Conservation (phyloP, 805 yeast genomes). For the Scheffersomyces lignosus region DNA sequence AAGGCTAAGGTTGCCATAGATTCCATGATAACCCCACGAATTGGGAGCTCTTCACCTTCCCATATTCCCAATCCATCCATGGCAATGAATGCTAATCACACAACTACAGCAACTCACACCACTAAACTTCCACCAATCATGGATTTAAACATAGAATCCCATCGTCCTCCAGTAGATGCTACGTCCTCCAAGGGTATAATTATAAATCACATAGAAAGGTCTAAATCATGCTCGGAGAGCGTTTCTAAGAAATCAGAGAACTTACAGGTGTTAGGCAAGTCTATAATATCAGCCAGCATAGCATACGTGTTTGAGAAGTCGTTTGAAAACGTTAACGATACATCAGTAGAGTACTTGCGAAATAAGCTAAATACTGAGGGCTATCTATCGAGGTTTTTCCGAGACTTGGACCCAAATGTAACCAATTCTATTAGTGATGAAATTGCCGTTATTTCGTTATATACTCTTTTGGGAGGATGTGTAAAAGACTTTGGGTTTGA, state of each 20-base stretch:
- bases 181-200: constrained; percentile 11
- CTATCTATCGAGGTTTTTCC: constrained; percentile 45
- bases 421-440: constrained; percentile 40
- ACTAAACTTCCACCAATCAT: constrained; percentile 8
- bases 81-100: constrained; percentile 7
- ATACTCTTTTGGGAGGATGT: constrained; percentile 65
- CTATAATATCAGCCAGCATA: constrained; percentile 54
- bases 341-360: constrained; percentile 54
- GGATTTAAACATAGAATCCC: constrained; percentile 5
- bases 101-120: constrained; percentile 11
- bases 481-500: constrained; percentile 83
- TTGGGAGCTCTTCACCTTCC: constrained; percentile 3
- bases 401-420: constrained; percentile 45
- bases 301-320: constrained; percentile 65
- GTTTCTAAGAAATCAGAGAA: constrained; percentile 39
- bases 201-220: constrained; percentile 52
- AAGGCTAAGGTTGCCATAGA: constrained; percentile 48
- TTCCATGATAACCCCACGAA: constrained; percentile 45
- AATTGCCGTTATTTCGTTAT: constrained; percentile 54
- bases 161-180: constrained; percentile 13
- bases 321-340: constrained; percentile 51
- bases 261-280: constrained; percentile 57
- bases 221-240: constrained; percentile 60
- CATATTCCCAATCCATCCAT: not conserved
- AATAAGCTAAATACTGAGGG: constrained; percentile 43